phyloP scores from a whole-genome alignment of 2,329 filamentous ascomycete species.

The Arthrobotrys iridis region DNA sequence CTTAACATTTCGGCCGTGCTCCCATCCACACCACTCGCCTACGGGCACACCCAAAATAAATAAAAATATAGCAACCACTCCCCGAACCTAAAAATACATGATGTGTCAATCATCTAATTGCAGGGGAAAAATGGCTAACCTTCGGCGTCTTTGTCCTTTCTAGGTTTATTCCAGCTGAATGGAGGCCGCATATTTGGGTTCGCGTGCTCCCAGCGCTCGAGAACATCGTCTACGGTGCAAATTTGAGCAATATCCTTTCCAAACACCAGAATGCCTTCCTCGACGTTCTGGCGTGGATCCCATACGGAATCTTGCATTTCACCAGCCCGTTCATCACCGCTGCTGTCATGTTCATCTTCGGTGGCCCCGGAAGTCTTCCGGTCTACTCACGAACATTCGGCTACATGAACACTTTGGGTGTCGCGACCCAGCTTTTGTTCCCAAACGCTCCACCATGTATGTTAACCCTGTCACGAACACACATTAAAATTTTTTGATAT shows the following conservation, averaged over 20 bases:
- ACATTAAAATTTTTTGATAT: background rate
- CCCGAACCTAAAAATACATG: background rate
- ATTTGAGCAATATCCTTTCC: slow-evolving; percentile 93
- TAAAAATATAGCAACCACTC: background rate
- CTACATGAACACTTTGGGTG: slow-evolving; percentile 89
- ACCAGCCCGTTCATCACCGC: slow-evolving; percentile 83
- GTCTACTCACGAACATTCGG: slow-evolving; percentile 88
- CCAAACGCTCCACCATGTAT: slow-evolving; percentile 89
- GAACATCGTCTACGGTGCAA: slow-evolving; percentile 95
- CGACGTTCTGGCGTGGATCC: slow-evolving; percentile 90
- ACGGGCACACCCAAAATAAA: background rate
- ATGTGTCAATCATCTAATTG: background rate
- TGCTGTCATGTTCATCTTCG: slow-evolving; percentile 84
- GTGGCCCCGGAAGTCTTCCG: slow-evolving; percentile 82
- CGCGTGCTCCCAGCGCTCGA: slow-evolving; percentile 92
- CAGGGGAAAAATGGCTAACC: slow-evolving; percentile 29
- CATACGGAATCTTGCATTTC: slow-evolving; percentile 91
- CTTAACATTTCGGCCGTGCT: slow-evolving; percentile 5
- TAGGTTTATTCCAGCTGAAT: slow-evolving; percentile 88
- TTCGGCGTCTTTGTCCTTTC: background rate
- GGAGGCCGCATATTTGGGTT: slow-evolving; percentile 93
- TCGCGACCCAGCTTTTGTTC: slow-evolving; percentile 87
- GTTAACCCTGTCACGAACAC: slow-evolving; percentile 33
- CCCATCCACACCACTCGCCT: background rate
- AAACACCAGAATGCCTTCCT: slow-evolving; percentile 84